Percentiles rank a stretch among this genome's conserved stretches.
These are phyloP conservation scores for Porodaedalea pini DNA, from an alignment of 1,284 basidiomycete species.

Conservation along the genomic window DNA sequence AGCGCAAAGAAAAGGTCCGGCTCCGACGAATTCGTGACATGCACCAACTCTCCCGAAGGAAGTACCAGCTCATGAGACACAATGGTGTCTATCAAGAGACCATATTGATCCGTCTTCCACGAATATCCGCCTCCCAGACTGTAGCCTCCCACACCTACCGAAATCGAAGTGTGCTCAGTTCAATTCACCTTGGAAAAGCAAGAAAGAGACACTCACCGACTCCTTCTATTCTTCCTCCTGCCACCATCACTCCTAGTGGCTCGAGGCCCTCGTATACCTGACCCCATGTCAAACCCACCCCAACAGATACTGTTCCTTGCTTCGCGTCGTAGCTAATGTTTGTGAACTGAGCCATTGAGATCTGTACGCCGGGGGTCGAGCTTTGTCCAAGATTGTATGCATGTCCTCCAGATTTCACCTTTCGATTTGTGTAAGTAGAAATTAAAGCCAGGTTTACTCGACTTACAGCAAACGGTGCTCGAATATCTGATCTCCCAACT, in stretches of 20 bases:
- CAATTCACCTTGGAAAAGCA: not conserved
- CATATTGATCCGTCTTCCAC: constrained; percentile 19
- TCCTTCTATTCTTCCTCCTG: constrained; percentile 26
- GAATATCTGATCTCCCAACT: constrained; percentile 15
- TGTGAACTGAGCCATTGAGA: constrained; percentile 25
- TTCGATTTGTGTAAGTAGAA: too few relatives aligned
- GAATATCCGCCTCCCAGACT: constrained; percentile 19
- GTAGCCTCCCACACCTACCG: constrained; percentile 13
- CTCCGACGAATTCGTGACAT: constrained; percentile 8
- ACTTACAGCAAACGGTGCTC: constrained; percentile 21
- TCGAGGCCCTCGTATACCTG: constrained; percentile 24
- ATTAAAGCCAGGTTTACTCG: too few relatives aligned
- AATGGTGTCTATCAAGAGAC: constrained; percentile 17
- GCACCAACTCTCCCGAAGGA: constrained; percentile 6
- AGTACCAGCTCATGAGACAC: constrained; percentile 15
- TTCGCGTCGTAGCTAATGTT: constrained; percentile 18
- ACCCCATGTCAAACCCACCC: constrained; percentile 26
- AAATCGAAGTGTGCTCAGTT: not conserved
- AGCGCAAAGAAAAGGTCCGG: constrained; percentile 20
- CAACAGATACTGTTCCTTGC: constrained; percentile 18
- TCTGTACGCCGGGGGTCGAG: constrained; percentile 28
- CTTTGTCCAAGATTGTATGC: constrained; percentile 25
- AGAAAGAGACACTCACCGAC: constrained; percentile 15
- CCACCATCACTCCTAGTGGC: constrained; percentile 22
- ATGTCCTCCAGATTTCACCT: constrained; percentile 28